A percentile compares a stretch with the other conserved stretches of the same genome.
These are phyloP conservation scores for Fusarium circinatum DNA, from an alignment of 2,329 filamentous ascomycete species.

Conservation along the genomic window DNA sequence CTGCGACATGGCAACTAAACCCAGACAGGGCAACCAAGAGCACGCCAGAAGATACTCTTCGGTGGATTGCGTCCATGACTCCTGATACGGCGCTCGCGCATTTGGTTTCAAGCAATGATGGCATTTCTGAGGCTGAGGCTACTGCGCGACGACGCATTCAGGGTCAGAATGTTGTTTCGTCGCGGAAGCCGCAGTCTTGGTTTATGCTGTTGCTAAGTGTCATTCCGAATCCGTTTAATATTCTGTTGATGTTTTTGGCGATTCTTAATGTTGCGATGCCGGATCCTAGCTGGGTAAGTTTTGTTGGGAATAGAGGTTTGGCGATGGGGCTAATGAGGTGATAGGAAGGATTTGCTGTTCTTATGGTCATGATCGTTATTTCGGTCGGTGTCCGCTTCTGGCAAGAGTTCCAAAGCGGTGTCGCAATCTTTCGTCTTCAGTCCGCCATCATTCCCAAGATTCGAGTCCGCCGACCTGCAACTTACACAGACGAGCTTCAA, in stretches of 20 bases:
- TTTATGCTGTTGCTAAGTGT: neutral
- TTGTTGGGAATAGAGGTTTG: fast-evolving
- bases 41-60: neutral
- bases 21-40: neutral
- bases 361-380: neutral
- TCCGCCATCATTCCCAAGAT: neutral
- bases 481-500: neutral
- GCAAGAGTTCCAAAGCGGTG: neutral
- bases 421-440: neutral
- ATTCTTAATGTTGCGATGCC: conserved; percentile 4
- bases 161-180: neutral
- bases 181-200: neutral
- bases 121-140: neutral
- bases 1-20: neutral
- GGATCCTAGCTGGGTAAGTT: neutral
- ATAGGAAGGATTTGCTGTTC: neutral
- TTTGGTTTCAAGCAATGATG: neutral
- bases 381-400: neutral
- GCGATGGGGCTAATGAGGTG: neutral
- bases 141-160: neutral
- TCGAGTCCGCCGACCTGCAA: neutral
- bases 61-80: neutral
- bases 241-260: neutral
- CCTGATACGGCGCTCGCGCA: neutral
- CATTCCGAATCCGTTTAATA: neutral